These are phyloP conservation scores for Fusarium chuoi DNA, from an alignment of 2,329 filamentous ascomycete species.

Conservation along the genomic window DNA sequence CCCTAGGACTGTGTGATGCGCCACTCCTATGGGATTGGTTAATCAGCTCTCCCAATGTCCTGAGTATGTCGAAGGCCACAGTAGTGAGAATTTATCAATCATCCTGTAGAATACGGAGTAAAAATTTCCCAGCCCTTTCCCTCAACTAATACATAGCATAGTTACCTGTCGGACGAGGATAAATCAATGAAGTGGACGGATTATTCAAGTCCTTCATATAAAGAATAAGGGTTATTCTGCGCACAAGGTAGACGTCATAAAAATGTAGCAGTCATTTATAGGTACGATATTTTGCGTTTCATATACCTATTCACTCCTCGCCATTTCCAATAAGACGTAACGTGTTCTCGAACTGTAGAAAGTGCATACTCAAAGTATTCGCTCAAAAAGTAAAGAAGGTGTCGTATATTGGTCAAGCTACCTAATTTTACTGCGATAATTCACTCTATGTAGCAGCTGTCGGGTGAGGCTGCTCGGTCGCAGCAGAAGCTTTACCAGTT, in stretches of 20 bases:
- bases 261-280: background rate
- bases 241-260: background rate
- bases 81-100: too few relatives aligned
- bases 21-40: too few relatives aligned
- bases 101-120: too few relatives aligned
- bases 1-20: too few relatives aligned
- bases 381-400: constrained; percentile 13
- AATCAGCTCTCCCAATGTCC: too few relatives aligned
- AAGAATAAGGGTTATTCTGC: background rate
- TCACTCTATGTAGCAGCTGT: background rate
- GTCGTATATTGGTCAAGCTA: constrained; percentile 19
- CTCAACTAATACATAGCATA: background rate
- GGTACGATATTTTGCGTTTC: background rate
- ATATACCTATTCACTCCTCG: background rate
- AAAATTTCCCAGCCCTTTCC: too few relatives aligned
- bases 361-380: background rate
- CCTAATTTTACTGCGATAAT: background rate
- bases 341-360: background rate
- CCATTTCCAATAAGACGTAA: constrained; percentile 11
- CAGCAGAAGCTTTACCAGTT: background rate
- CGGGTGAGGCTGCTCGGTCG: background rate
- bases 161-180: background rate
- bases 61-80: too few relatives aligned
- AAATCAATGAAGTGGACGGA: background rate
- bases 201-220: background rate